A percentile compares a stretch with the other conserved stretches of the same genome.
phyloP scores from a whole-genome alignment of 192 early-diverging fungal species.

The Backusella morwellensis region DNA sequence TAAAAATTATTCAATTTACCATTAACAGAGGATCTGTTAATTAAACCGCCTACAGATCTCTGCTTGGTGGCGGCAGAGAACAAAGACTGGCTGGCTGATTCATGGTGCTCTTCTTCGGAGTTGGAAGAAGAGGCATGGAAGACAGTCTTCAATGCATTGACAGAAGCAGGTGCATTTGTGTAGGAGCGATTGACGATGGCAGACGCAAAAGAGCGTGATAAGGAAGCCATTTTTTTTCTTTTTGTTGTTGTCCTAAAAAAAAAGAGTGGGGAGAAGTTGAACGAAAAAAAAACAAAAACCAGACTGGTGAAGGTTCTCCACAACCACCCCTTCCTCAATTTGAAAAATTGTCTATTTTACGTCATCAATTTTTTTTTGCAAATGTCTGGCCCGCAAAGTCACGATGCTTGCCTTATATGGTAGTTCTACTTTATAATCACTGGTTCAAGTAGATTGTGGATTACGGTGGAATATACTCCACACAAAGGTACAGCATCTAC shows the following conservation, averaged over 20 bases:
- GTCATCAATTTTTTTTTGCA: background rate
- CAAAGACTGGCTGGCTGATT: slow-evolving; percentile 14
- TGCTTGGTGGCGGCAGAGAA: slow-evolving; percentile 25
- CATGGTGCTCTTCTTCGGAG: slow-evolving; percentile 39
- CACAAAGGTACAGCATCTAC: too few relatives aligned
- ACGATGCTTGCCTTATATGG: background rate
- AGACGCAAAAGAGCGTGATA: slow-evolving; percentile 46
- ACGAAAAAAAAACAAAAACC: background rate
- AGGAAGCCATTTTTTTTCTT: slow-evolving; percentile 43
- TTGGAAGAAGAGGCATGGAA: slow-evolving; percentile 39
- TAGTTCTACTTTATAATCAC: background rate
- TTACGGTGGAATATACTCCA: too few relatives aligned
- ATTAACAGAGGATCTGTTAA: slow-evolving; percentile 46
- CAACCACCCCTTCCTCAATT: background rate
- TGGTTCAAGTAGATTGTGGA: background rate
- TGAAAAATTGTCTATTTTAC: background rate
- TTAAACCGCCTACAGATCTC: slow-evolving; percentile 32
- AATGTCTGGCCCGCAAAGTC: background rate
- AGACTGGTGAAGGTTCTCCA: background rate
- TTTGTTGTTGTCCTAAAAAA: background rate
- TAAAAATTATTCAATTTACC: slow-evolving; percentile 28
- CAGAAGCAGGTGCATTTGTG: slow-evolving; percentile 42
- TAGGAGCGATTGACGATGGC: slow-evolving; percentile 52
- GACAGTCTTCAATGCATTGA: slow-evolving; percentile 41
- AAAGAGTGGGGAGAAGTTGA: slow-evolving; percentile 27